Evolutionary conservation across 345 rosid genomes (phyloP), one percentile per base, ranked within the genome.

Genomic region (Melaleuca alternifolia): DNA sequence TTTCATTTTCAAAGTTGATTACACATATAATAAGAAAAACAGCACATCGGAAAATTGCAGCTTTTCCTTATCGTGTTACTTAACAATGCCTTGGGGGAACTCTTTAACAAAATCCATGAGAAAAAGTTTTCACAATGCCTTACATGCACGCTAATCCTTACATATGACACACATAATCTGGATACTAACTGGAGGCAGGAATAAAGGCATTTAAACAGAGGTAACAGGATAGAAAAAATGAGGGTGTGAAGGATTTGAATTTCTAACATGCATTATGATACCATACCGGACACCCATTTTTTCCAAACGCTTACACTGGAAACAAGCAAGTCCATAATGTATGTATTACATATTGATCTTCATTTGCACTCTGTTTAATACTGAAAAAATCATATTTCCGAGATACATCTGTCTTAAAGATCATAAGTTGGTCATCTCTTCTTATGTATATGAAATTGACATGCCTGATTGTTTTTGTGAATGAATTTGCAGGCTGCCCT

Each of bases 401-500:
- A 33, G 41, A 71, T 9, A 61, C 28, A 5, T 85, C 86, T 46
- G 51, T 84, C n/a, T 41, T 62, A 28, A 28, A 33, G 54, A 85
- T 59, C 79, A 48, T 26, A 85, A 20, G 46, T 65, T 53, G 37
- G n/a, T 50, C 46, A 53, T 85, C 82, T 44, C 20, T 79, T 52
- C 52, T 51, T 83, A 86, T 71, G 48, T 21, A 37, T 71, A 37
- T 71, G 26, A 71, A 76, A 88, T 88, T 54, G 51, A 59, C 33
- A 51, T 54, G 2, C 18, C 37, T 52, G 83, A 71, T 82, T 85
- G 51, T 82, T 85, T 82, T 11, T 76, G 50, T 53, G 50, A 83
- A 88, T 86, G 54, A 77, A 48, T 51, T 88, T 91, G 85, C 94
- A 97, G 98, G 92, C 99, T 86, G 97, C 96, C 37, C 92, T 59